phyloP scores from a whole-genome alignment of 495 filamentous ascomycete species.

The Podospora australis region DNA sequence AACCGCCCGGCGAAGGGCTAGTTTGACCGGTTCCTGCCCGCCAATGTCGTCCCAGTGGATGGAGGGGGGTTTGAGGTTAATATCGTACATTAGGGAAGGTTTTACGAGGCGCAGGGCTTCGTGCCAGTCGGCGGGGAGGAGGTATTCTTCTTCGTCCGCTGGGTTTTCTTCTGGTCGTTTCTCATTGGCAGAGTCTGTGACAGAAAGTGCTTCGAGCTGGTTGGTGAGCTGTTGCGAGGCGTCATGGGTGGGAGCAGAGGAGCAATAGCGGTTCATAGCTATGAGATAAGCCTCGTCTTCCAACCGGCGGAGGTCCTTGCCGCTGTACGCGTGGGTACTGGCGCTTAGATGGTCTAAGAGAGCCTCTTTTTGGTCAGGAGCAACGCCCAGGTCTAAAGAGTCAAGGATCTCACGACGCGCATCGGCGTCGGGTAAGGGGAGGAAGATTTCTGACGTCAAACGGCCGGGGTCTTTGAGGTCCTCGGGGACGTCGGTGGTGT shows the following conservation, averaged over 20 bases:
- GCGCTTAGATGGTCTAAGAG: slow-evolving; percentile 41
- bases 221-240: slow-evolving; percentile 1
- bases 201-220: neutral
- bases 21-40: slow-evolving; percentile 76
- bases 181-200: too few relatives aligned
- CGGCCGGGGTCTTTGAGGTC: slow-evolving; percentile 60
- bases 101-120: slow-evolving; percentile 43
- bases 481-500: slow-evolving; percentile 67
- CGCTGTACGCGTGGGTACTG: slow-evolving; percentile 50
- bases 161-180: slow-evolving; percentile 1
- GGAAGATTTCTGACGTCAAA: slow-evolving; percentile 65
- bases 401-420: slow-evolving; percentile 71
- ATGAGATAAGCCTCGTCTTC: slow-evolving; percentile 33
- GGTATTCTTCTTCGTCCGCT: slow-evolving; percentile 1
- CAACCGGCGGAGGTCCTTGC: slow-evolving; percentile 40
- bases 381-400: slow-evolving; percentile 35
- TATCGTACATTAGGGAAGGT: slow-evolving; percentile 84
- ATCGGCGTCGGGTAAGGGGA: slow-evolving; percentile 68
- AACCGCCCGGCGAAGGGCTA: slow-evolving; percentile 38
- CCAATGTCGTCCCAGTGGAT: slow-evolving; percentile 88
- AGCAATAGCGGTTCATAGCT: slow-evolving; percentile 11
- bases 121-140: slow-evolving; percentile 36
- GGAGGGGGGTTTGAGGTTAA: slow-evolving; percentile 81
- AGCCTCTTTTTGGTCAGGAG: slow-evolving; percentile 28
- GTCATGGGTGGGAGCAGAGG: neutral